A percentile compares a stretch with the other conserved stretches of the same genome.
Evolutionary conservation across 129 eudicot species (phyloP).

Genomic region (Erigeron canadensis): DNA sequence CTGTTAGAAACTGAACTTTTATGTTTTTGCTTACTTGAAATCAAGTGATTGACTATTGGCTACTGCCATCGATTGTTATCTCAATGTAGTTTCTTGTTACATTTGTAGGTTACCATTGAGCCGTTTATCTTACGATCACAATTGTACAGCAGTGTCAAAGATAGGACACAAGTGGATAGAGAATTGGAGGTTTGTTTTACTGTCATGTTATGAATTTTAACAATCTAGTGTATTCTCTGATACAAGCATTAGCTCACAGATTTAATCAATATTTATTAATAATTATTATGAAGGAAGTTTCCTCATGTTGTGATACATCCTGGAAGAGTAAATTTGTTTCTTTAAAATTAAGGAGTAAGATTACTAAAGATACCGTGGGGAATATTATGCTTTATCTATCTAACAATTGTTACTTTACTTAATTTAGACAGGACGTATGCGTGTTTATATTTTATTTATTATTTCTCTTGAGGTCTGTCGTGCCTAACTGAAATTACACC

Average conservation of each 20-base stretch:
- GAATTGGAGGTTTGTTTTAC: conserved; percentile 73
- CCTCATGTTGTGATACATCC: background rate
- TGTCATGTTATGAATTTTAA: background rate
- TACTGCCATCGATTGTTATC: too few species aligned
- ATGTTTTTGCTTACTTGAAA: too few species aligned
- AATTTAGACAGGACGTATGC: background rate
- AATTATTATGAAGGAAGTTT: background rate
- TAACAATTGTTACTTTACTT: background rate
- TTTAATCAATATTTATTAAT: background rate
- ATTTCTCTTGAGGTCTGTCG: background rate
- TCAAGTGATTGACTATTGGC: too few species aligned
- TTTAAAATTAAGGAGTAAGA: background rate
- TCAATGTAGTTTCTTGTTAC: conserved; percentile 4
- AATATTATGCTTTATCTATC: background rate
- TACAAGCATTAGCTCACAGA: background rate
- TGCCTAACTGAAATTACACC: background rate
- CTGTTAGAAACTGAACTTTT: background rate
- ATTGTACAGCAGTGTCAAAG: conserved; percentile 87
- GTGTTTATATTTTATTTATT: background rate
- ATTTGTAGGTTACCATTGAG: conserved; percentile 60
- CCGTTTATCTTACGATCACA: conserved; percentile 86
- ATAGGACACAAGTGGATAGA: conserved; percentile 92
- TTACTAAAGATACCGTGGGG: background rate
- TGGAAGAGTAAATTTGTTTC: background rate
- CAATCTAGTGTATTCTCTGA: background rate